These are phyloP conservation scores for Eucalyptus caleyi DNA, from an alignment of 345 rosid genomes.

Conservation along the genomic window DNA sequence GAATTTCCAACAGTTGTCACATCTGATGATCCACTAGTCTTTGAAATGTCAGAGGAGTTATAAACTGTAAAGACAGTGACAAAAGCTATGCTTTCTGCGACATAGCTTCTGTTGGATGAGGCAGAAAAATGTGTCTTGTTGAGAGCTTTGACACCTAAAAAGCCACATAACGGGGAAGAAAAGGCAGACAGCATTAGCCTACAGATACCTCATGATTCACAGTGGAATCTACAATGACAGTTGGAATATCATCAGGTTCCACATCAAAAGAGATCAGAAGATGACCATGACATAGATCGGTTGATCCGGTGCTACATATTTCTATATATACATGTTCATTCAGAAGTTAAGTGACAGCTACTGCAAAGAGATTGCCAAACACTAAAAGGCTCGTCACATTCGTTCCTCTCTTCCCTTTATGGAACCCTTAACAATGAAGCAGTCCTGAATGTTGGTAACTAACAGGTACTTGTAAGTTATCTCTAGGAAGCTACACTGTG, in stretches of 20 bases:
- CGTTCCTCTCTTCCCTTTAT: not conserved
- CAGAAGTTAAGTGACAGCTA: not conserved
- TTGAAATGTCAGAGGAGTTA: conserved; percentile 18
- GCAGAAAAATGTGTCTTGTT: conserved; percentile 32
- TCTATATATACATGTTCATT: not conserved
- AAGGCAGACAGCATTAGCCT: not conserved
- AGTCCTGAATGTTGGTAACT: not conserved
- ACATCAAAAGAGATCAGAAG: not conserved
- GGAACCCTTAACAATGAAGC: not conserved
- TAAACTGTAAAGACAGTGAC: conserved; percentile 74
- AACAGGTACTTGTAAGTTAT: not conserved
- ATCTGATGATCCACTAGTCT: conserved; percentile 22
- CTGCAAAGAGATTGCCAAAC: not conserved
- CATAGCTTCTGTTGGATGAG: conserved; percentile 9
- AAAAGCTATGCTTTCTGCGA: conserved; percentile 34
- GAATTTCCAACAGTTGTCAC: conserved; percentile 62
- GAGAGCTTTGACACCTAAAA: conserved; percentile 62
- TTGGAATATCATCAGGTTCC: not conserved
- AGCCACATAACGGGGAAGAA: not conserved
- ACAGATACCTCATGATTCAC: not conserved
- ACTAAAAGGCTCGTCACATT: not conserved
- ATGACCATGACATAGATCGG: not conserved
- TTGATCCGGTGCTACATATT: not conserved
- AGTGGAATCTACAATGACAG: not conserved
- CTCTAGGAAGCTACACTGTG: not conserved